These are phyloP conservation scores for Paragyromitra xinjiangensis DNA, from an alignment of 495 filamentous ascomycete species.

Conservation along the genomic window DNA sequence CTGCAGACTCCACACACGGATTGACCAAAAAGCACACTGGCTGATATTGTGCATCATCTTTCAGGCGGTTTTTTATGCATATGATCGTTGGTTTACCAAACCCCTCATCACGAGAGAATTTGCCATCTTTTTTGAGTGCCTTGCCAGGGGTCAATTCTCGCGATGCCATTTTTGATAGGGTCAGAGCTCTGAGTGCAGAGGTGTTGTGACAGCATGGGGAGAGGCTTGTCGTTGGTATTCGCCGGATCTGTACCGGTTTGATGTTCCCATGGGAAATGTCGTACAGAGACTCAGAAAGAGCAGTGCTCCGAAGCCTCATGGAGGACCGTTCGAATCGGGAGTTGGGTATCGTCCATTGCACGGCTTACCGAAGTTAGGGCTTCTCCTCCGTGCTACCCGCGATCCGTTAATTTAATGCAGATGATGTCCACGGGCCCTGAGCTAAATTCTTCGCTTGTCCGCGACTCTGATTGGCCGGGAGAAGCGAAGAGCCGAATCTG, in stretches of 20 bases:
- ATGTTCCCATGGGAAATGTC: not conserved
- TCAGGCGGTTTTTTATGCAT: not conserved
- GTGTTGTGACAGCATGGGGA: not conserved
- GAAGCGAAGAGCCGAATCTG: constrained; percentile 31
- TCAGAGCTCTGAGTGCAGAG: not conserved
- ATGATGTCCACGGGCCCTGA: constrained; percentile 15
- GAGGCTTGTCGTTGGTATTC: not conserved
- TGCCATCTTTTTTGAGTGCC: not conserved
- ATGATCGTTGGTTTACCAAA: not conserved
- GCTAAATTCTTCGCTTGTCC: constrained; percentile 35
- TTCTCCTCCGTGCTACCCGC: constrained; percentile 24
- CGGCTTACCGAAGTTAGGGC: constrained; percentile 28
- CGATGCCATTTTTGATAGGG: not conserved
- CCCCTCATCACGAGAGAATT: not conserved
- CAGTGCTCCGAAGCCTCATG: constrained; percentile 21
- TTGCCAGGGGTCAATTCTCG: not conserved
- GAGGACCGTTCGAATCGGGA: constrained; percentile 4
- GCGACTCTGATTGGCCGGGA: constrained; percentile 17
- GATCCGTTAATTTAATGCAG: constrained; percentile 30
- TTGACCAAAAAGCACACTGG: not conserved
- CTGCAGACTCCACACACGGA: not conserved
- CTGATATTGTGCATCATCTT: constrained; percentile 17
- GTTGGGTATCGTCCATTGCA: not conserved
- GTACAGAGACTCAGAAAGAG: constrained; percentile 27
- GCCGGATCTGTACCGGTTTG: not conserved